Base-by-base conservation (phyloP, 1,284 basidiomycete species). In the Rhodotorula sp. region DNA sequence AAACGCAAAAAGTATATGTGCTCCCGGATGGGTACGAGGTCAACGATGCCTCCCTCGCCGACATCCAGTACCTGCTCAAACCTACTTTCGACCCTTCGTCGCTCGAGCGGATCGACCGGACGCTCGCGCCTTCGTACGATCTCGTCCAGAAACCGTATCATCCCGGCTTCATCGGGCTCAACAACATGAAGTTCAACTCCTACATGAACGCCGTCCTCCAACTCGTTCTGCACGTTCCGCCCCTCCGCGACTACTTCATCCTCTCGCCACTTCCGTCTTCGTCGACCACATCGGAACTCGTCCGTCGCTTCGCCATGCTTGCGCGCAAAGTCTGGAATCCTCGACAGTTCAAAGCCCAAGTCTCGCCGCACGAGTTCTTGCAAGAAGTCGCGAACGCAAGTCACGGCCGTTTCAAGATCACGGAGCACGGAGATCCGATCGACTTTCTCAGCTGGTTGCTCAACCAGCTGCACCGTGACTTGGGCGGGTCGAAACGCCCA, bases 121-220 rank as follows among this genome's bases (percentile, higher is more conserved):
- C 68, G 8, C 57, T 66, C 14, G 62, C 54, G 45, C 79, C 64
- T 81, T 91, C 91, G 3, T 95, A 91, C 79, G 95, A 97, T 78
- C 86, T 99, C 60, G 80, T 86, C 7, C 87, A 87, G 48, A 88
- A 88, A 72, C 85, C 90, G 34, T 99, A 99, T 82, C 83, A 91
- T 60, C 92, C 95, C 52, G 97, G 97, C 5, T 98, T 93, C 81
- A 88, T 99, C 77, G 97, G 97, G 57, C 84, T 99, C 60, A 99
- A 99, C 84, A 94, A 99, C 80, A 95, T 99, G 83, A 95, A 95
- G 81, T 85, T 87, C 76, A 97, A 97, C 81, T 95, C 98, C 80
- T 94, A 97, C 80, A 90, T 97, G 86, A 99, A 99, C 81, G 95
- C 97, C 73, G 89, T 99, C 76, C 89, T 99, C 61, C 95, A 99